Conservation (phyloP, 805 yeast genomes). For the Saccharomycopsis fermentans region DNA sequence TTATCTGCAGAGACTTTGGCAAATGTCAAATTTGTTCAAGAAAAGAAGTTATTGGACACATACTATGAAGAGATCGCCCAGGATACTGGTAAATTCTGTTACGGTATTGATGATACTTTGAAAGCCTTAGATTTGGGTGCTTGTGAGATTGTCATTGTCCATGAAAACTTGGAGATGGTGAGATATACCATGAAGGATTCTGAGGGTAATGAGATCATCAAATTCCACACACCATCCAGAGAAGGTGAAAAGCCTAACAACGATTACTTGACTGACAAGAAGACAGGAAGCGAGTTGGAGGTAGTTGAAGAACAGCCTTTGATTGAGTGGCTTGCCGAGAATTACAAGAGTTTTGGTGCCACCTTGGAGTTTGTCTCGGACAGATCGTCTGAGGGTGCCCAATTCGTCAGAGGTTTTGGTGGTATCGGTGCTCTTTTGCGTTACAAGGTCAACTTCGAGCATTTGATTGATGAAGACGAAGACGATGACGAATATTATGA, state of each 20-base stretch:
- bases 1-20: constrained; percentile 93
- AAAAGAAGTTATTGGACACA: constrained; percentile 83
- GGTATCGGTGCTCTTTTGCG: constrained; percentile 96
- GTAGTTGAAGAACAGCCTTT: constrained; percentile 72
- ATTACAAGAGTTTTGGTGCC: constrained; percentile 91
- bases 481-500: constrained; percentile 26
- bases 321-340: constrained; percentile 97
- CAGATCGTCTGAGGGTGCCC: constrained; percentile 96
- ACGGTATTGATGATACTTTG: constrained; percentile 92
- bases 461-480: constrained; percentile 57
- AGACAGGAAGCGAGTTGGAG: constrained; percentile 89
- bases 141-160: constrained; percentile 83
- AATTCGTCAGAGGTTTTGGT: constrained; percentile 96
- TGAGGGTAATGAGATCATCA: constrained; percentile 69
- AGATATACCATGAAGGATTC: constrained; percentile 78
- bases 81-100: constrained; percentile 96
- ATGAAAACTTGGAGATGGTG: constrained; percentile 78
- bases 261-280: constrained; percentile 67
- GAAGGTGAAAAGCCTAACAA: constrained; percentile 51
- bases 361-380: constrained; percentile 93
- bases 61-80: constrained; percentile 97
- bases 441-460: constrained; percentile 95
- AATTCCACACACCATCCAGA: constrained; percentile 50
- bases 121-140: constrained; percentile 97
- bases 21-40: constrained; percentile 96